These are phyloP conservation scores for Candida gigantensis DNA, from an alignment of 1,139 yeast genomes.

Conservation along the genomic window DNA sequence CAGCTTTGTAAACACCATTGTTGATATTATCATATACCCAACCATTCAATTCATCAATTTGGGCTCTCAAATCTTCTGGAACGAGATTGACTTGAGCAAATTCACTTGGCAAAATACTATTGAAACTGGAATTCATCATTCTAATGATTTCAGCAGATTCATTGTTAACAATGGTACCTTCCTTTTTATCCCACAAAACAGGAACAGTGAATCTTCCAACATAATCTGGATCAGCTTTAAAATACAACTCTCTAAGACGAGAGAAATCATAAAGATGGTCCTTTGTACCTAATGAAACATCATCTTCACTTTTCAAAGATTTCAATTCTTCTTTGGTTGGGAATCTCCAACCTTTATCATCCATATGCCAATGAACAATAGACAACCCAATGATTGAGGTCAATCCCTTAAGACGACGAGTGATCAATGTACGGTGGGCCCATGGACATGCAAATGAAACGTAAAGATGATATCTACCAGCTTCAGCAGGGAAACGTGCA, in stretches of 20 bases:
- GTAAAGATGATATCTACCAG: constrained; percentile 81
- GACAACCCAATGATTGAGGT: constrained; percentile 61
- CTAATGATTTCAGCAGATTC: constrained; percentile 89
- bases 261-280: constrained; percentile 65
- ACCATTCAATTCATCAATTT: constrained; percentile 77
- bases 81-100: constrained; percentile 58
- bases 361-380: constrained; percentile 90
- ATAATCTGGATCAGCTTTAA: constrained; percentile 73
- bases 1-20: constrained; percentile 93
- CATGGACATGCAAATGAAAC: constrained; percentile 93
- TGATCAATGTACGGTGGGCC: constrained; percentile 86
- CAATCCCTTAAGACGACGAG: constrained; percentile 79
- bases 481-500: constrained; percentile 69
- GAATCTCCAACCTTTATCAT: constrained; percentile 85
- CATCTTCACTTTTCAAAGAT: constrained; percentile 29
- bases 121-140: constrained; percentile 69
- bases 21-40: constrained; percentile 87
- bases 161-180: constrained; percentile 80
- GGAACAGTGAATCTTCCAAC: constrained; percentile 89
- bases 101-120: constrained; percentile 48
- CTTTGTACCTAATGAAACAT: constrained; percentile 54
- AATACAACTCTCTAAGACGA: constrained; percentile 70
- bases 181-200: constrained; percentile 85
- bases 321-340: constrained; percentile 30
- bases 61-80: constrained; percentile 52